Percentiles rank a stretch among this genome's conserved stretches.
Conservation (phyloP, 2,329 filamentous ascomycete genomes). For the Botrytis porri region DNA sequence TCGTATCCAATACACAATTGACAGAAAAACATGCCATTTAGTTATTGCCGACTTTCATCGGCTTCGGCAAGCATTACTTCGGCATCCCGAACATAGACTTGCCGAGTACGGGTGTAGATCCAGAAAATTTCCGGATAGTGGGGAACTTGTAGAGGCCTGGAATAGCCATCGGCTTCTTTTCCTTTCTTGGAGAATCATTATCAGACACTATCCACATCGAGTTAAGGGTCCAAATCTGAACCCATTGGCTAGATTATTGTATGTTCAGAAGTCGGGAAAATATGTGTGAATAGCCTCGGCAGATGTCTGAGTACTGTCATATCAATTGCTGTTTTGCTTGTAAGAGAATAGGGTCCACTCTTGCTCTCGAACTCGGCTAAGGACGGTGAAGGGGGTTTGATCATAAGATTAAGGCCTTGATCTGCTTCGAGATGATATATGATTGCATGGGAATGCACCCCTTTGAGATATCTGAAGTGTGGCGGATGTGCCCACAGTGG, state of each 20-base stretch:
- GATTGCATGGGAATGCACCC: neutral
- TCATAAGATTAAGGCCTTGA: neutral
- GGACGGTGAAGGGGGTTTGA: conserved; percentile 14
- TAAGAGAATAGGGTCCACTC: neutral
- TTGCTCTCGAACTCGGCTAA: conserved; percentile 3
- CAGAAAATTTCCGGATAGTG: neutral
- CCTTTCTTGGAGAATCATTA: neutral
- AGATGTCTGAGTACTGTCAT: neutral
- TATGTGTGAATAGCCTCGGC: neutral
- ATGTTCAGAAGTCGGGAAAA: neutral
- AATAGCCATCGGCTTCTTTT: neutral
- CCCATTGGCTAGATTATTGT: neutral
- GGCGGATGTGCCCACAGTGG: neutral
- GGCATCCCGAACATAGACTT: conserved; percentile 13
- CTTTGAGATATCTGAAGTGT: neutral
- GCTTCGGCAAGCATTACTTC: conserved; percentile 9
- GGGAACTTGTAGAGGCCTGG: neutral
- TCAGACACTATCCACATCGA: conserved; percentile 5
- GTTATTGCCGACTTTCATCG: neutral
- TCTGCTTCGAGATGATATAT: conserved; percentile 11
- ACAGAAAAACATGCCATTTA: conserved; percentile 3
- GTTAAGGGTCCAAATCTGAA: neutral
- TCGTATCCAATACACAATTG: conserved; percentile 1
- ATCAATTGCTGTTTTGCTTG: neutral
- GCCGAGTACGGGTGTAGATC: conserved; percentile 1